phyloP scores from a whole-genome alignment of 805 yeast species.

The Metschnikowia colocasiae region DNA sequence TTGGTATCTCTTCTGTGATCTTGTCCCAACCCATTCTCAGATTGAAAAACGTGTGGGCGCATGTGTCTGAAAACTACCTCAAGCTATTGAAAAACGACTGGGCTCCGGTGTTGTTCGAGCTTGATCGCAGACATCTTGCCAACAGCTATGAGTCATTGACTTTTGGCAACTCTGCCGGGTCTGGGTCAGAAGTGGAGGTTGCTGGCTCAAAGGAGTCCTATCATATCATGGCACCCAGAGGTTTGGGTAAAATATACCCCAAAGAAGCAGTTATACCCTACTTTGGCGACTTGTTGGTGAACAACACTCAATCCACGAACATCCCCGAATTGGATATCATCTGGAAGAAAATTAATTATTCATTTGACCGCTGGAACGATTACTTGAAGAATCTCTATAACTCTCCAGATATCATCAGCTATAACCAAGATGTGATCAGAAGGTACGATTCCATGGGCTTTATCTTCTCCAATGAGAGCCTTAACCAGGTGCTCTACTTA shows the following conservation, averaged over 20 bases:
- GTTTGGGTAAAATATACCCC: constrained; percentile 72
- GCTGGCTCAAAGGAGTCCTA: constrained; percentile 43
- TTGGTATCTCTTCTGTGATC: constrained; percentile 78
- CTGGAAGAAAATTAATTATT: constrained; percentile 63
- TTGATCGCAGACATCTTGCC: constrained; percentile 67
- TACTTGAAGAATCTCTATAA: constrained; percentile 52
- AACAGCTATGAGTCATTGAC: constrained; percentile 18
- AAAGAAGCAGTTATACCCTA: constrained; percentile 81
- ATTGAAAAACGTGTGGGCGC: constrained; percentile 69
- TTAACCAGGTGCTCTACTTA: constrained; percentile 40
- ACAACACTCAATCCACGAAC: constrained; percentile 29
- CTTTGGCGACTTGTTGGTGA: constrained; percentile 78
- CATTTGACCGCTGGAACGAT: constrained; percentile 80
- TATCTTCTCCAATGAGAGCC: constrained; percentile 41
- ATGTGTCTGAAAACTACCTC: constrained; percentile 56
- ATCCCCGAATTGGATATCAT: constrained; percentile 59
- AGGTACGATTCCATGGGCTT: constrained; percentile 41
- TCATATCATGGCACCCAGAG: constrained; percentile 82
- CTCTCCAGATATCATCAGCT: constrained; percentile 36
- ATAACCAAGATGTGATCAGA: constrained; percentile 38
- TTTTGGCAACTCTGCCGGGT: constrained; percentile 15
- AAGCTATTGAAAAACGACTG: constrained; percentile 71
- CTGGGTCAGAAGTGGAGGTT: constrained; percentile 12
- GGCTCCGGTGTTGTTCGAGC: constrained; percentile 89
- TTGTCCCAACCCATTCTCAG: constrained; percentile 82